These are phyloP conservation scores for Cercophora scortea DNA, from an alignment of 495 filamentous ascomycete genomes.

Conservation along the genomic window DNA sequence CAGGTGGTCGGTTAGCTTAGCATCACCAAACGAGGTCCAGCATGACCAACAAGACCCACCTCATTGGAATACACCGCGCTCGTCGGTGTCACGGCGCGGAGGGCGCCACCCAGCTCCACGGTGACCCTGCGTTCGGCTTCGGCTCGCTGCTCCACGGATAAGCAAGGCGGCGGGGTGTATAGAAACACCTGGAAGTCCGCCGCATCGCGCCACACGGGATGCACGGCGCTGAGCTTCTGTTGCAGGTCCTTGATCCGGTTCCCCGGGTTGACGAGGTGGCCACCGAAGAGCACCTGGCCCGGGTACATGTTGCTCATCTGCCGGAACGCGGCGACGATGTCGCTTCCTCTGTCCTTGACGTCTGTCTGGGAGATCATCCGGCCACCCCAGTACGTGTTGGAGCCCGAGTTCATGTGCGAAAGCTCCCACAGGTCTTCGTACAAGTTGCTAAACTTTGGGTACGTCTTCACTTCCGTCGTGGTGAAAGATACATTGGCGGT, in stretches of 20 bases:
- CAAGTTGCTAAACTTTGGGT: slow-evolving; percentile 4
- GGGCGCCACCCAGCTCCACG: too few species aligned
- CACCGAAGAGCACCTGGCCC: slow-evolving; percentile 11
- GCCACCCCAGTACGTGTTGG: slow-evolving; percentile 1
- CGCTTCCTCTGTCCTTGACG: slow-evolving; percentile 15
- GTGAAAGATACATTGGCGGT: too few species aligned
- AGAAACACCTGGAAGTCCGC: slow-evolving; percentile 6
- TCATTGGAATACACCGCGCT: too few species aligned
- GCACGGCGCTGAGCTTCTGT: slow-evolving; percentile 29
- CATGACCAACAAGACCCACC: too few species aligned
- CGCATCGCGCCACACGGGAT: slow-evolving; percentile 39
- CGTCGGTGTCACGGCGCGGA: too few species aligned
- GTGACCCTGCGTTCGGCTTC: too few species aligned
- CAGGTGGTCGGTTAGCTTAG: too few species aligned
- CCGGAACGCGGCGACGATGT: slow-evolving; percentile 18
- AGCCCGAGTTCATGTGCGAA: neutral
- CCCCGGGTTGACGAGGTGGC: slow-evolving; percentile 30
- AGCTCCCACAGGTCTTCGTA: slow-evolving; percentile 4
- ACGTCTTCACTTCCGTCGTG: too few species aligned
- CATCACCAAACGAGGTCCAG: too few species aligned
- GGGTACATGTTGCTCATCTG: slow-evolving; percentile 11
- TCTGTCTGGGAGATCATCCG: slow-evolving; percentile 12
- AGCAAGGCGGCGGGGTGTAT: slow-evolving; percentile 5
- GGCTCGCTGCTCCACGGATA: neutral
- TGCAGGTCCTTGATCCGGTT: slow-evolving; percentile 8